A percentile compares a stretch with the other conserved stretches of the same genome.
Conservation (phyloP, 2,329 filamentous ascomycete genomes). For the Falciphora oryzae region DNA sequence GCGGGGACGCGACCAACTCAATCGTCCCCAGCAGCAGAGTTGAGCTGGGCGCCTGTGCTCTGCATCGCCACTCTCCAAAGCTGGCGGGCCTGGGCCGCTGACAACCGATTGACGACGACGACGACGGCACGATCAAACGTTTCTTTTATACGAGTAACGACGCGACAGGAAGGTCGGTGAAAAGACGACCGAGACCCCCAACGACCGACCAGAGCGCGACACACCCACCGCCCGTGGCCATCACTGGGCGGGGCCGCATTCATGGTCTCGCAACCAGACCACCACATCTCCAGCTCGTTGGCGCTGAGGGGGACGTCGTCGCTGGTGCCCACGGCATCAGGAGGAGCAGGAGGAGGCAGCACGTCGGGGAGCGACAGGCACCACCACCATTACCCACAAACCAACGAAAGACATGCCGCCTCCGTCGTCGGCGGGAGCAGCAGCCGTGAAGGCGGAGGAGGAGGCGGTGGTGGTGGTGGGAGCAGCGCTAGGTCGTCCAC, state of each 20-base stretch:
- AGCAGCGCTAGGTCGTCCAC: slow-evolving; percentile 11
- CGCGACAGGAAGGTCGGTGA: background rate
- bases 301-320: slow-evolving; percentile 27
- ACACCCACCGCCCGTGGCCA: background rate
- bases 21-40: background rate
- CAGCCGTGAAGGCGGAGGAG: background rate
- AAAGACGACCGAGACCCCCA: background rate
- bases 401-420: slow-evolving; percentile 3
- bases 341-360: background rate
- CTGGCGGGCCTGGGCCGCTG: background rate
- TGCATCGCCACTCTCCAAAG: background rate
- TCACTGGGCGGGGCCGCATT: slow-evolving; percentile 5
- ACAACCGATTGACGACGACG: background rate
- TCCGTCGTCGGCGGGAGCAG: background rate
- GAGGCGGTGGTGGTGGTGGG: slow-evolving; percentile 4
- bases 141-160: background rate
- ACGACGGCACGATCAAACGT: background rate
- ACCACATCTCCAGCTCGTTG: slow-evolving; percentile 25
- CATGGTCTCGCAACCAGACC: slow-evolving; percentile 30
- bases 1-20: background rate
- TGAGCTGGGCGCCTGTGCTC: background rate
- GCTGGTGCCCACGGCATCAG: slow-evolving; percentile 15
- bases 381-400: background rate
- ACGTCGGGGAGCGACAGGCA: slow-evolving; percentile 1
- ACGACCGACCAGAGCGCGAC: background rate